Base-by-base conservation (phyloP, 2,329 filamentous ascomycete species). In the Trichoderma sp. region DNA sequence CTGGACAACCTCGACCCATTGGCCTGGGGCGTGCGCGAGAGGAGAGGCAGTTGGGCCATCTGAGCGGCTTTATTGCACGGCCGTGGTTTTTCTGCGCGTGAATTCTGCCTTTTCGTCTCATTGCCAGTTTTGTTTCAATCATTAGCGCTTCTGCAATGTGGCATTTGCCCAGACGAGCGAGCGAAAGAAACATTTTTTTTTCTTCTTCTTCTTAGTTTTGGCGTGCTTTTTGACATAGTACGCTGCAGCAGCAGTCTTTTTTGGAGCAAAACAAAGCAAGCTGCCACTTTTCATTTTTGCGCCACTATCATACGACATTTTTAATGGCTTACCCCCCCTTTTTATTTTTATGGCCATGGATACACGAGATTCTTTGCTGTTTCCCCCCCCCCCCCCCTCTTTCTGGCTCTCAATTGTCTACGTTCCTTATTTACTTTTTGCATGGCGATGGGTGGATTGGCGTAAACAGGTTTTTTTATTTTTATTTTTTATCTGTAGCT, bases 21-120 rank as follows among this genome's bases (percentile, higher is more conserved):
- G 71, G 86, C 87, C 5, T 93, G 91, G 91, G 91, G 91, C 14
- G 87, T 91, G 59, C 82, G 85, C 67, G 89, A 88, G 70, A 81
- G 89, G 70, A 81, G 87, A 76, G 91, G 91, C 68, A 93, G 90
- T 74, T 94, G 91, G 91, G 91, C 90, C 52, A 86, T 91, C 69
- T 91, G 73, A 34, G 75, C 49, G n/a, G 46, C 30, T 43, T 14
- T 24, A n/a, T 28, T n/a, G 32, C 24, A 5, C 59, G 37, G 59
- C 14, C 24, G 46, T 52, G 4, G n/a, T 14, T 8, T 28, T 6
- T 3, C 26, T 46, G 14, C 26, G 16, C 24, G 18, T 10, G 39
- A 21, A 21, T 32, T 37, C 11, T 43, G 51, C 61, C 21, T 37
- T 37, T 39, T 30, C 37, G 24, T 39, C 18, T 43, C 21, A 7